phyloP scores from a whole-genome alignment of 352 stramenopile genomes.

The Phytophthora crassamura region DNA sequence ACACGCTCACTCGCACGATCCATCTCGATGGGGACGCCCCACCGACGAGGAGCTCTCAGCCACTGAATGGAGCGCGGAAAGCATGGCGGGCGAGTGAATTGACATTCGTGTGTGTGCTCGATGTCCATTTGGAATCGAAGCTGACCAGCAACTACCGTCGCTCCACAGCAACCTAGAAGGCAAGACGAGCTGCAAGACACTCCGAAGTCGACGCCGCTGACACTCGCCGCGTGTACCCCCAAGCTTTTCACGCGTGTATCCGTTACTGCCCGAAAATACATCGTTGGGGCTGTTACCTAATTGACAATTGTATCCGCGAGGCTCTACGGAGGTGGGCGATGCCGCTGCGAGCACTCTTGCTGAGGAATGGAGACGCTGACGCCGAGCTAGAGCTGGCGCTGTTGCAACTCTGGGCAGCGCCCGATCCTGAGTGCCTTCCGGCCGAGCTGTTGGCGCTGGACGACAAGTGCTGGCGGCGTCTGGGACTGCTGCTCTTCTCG shows the following conservation, averaged over 20 bases:
- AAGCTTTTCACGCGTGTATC: conserved; percentile 1
- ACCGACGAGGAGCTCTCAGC: neutral
- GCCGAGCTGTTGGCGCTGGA: conserved; percentile 23
- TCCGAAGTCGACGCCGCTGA: too few species aligned
- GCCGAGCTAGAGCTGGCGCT: conserved; percentile 31
- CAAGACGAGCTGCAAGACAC: too few species aligned
- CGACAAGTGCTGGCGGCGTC: conserved; percentile 32
- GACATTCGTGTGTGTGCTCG: too few species aligned
- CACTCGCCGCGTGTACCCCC: too few species aligned
- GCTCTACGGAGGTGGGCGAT: conserved; percentile 6
- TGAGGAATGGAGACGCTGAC: conserved; percentile 11
- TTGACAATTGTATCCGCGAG: conserved; percentile 18
- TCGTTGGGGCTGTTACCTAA: conserved; percentile 37
- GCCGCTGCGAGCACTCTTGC: conserved; percentile 23
- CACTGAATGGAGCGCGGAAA: too few species aligned
- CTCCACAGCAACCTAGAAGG: too few species aligned
- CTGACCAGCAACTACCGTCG: too few species aligned
- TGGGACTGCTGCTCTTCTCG: conserved; percentile 37
- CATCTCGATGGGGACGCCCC: conserved; percentile 8
- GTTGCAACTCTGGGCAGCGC: conserved; percentile 29
- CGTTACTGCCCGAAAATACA: conserved; percentile 32
- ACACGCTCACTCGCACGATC: neutral
- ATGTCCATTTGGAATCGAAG: too few species aligned
- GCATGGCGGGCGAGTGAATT: too few species aligned
- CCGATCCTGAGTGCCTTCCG: conserved; percentile 15